Conservation (phyloP, 805 yeast genomes). For the Metschnikowia aberdeeniae region DNA sequence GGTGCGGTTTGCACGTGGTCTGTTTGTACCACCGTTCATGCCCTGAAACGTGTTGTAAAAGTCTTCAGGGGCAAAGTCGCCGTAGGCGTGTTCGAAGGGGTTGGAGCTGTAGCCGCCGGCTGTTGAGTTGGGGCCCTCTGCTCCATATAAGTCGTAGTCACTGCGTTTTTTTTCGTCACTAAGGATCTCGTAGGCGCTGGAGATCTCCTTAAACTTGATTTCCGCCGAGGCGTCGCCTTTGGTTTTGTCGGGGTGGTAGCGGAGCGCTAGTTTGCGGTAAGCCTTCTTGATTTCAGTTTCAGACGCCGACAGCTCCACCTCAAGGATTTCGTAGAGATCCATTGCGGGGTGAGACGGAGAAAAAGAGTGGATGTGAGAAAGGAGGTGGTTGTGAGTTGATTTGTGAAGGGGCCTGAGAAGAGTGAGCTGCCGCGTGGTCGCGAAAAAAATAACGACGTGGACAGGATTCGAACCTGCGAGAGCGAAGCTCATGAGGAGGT, state of each 20-base stretch:
- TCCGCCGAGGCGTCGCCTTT: constrained; percentile 68
- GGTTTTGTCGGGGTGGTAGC: constrained; percentile 87
- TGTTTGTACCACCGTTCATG: constrained; percentile 29
- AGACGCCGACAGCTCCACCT: constrained; percentile 62
- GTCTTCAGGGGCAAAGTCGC: constrained; percentile 66
- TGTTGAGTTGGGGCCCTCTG: constrained; percentile 23
- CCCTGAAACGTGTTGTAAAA: constrained; percentile 65
- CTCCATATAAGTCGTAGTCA: constrained; percentile 57
- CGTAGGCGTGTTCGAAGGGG: constrained; percentile 32
- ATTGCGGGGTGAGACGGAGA: not conserved
- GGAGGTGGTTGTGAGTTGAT: not conserved
- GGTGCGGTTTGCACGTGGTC: constrained; percentile 37
- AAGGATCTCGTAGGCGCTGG: constrained; percentile 80
- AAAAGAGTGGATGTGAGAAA: not conserved
- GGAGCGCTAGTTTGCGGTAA: constrained; percentile 76
- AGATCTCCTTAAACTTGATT: constrained; percentile 72
- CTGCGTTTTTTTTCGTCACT: constrained; percentile 62
- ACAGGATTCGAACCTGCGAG: constrained; percentile 26
- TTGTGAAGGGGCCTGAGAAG: not conserved
- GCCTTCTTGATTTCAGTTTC: constrained; percentile 75
- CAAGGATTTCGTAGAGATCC: constrained; percentile 62
- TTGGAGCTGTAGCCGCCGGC: constrained; percentile 27
- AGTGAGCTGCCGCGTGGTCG: not conserved
- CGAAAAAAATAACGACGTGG: constrained; percentile 20
- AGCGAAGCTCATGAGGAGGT: constrained; percentile 25